Percentiles rank a stretch among this genome's conserved stretches.
phyloP scores from a whole-genome alignment of 306 rosid genomes.

The Castanospermum australe region DNA sequence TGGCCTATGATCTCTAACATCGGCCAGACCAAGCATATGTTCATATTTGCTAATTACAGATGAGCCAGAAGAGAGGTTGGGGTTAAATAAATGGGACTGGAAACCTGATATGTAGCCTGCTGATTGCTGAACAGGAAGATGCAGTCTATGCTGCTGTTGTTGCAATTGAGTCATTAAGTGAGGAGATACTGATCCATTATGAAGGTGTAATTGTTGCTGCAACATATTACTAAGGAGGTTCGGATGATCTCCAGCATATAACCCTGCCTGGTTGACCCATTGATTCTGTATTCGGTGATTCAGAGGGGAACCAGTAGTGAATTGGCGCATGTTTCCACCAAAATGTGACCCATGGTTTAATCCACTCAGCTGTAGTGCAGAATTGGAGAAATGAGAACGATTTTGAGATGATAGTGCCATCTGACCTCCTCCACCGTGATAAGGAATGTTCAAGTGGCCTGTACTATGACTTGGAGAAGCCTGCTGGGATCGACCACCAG shows the following conservation, averaged over 20 bases:
- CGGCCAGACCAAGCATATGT: constrained; percentile 32
- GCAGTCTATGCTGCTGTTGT: constrained; percentile 53
- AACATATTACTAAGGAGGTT: constrained; percentile 62
- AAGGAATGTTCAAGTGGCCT: constrained; percentile 42
- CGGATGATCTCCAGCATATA: constrained; percentile 57
- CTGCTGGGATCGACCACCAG: constrained; percentile 49
- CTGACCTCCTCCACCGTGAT: constrained; percentile 44
- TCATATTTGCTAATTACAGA: constrained; percentile 36
- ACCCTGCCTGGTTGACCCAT: constrained; percentile 45
- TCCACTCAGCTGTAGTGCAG: constrained; percentile 50
- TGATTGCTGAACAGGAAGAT: constrained; percentile 45
- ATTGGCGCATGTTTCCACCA: constrained; percentile 46
- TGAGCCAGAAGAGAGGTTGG: constrained; percentile 43
- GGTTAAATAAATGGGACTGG: constrained; percentile 45
- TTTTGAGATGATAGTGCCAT: constrained; percentile 47
- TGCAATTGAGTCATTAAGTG: constrained; percentile 49
- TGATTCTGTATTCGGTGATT: constrained; percentile 46
- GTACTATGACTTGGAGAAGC: constrained; percentile 48
- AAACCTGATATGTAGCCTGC: constrained; percentile 47
- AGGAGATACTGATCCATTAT: constrained; percentile 41
- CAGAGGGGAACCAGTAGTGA: constrained; percentile 46
- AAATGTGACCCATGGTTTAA: constrained; percentile 43
- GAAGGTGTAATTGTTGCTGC: constrained; percentile 86
- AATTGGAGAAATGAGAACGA: constrained; percentile 49
- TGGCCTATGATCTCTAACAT: constrained; percentile 44